phyloP scores from a whole-genome alignment of 352 stramenopile genomes.

The Globisporangium perplexum region DNA sequence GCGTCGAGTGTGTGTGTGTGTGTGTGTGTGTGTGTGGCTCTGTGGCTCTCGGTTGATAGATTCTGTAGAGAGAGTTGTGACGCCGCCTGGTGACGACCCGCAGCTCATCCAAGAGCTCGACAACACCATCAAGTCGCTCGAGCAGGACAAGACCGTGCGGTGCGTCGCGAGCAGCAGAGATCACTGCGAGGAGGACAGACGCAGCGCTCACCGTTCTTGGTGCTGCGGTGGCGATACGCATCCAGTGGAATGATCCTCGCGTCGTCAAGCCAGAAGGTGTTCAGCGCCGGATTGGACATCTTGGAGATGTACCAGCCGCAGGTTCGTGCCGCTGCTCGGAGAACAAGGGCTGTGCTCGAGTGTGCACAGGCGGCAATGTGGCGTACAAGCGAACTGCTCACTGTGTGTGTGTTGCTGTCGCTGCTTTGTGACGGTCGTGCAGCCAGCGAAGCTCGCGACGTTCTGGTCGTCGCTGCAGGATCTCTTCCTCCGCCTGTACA shows the following conservation, averaged over 20 bases:
- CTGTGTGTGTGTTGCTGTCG: background rate
- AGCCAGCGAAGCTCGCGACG: slow-evolving; percentile 53
- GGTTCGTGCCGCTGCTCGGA: slow-evolving; percentile 16
- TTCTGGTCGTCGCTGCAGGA: slow-evolving; percentile 94
- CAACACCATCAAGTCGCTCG: slow-evolving; percentile 60
- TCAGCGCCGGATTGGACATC: slow-evolving; percentile 91
- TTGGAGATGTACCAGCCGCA: slow-evolving; percentile 89
- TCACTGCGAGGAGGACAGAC: background rate
- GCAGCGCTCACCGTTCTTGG: too few relatives aligned
- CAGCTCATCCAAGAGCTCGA: slow-evolving; percentile 72
- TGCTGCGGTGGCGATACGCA: background rate
- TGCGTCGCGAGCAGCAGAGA: slow-evolving; percentile 14
- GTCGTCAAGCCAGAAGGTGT: slow-evolving; percentile 78
- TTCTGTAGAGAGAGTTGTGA: background rate
- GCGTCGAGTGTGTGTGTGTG: background rate
- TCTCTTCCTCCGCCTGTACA: slow-evolving; percentile 92
- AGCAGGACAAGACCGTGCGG: slow-evolving; percentile 71
- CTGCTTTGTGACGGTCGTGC: background rate
- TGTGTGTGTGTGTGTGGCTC: background rate
- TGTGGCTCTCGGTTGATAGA: background rate
- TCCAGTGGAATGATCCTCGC: slow-evolving; percentile 68
- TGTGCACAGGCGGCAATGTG: background rate
- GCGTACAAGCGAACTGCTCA: background rate
- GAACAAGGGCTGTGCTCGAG: background rate
- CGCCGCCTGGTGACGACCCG: background rate